phyloP scores from a whole-genome alignment of 352 stramenopile genomes.

The Pythium brachiatum region DNA sequence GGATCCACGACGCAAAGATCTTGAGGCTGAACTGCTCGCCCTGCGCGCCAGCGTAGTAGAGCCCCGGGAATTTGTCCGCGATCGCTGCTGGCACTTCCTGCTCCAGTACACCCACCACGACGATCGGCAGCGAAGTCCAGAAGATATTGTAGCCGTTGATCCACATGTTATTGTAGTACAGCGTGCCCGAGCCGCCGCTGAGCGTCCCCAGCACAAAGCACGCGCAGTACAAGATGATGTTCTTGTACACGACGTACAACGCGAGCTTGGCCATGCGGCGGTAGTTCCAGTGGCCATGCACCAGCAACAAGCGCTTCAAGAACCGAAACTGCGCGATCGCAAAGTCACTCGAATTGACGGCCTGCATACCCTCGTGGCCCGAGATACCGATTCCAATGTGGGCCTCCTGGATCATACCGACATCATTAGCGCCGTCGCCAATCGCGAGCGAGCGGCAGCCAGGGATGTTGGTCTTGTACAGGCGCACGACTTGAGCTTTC shows the following conservation, averaged over 20 bases:
- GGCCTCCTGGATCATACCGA: conserved; percentile 99
- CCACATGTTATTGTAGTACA: conserved; percentile 90
- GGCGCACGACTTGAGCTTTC: conserved; percentile 86
- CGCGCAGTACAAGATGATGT: conserved; percentile 89
- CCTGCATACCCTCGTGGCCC: conserved; percentile 98
- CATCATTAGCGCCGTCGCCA: conserved; percentile 98
- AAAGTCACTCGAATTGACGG: conserved; percentile 98
- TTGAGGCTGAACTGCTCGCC: conserved; percentile 79
- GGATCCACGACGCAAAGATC: conserved; percentile 82
- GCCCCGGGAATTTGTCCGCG: conserved; percentile 69
- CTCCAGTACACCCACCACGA: conserved; percentile 72
- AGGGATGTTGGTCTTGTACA: conserved; percentile 85
- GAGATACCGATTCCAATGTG: conserved; percentile 98
- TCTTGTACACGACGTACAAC: conserved; percentile 99
- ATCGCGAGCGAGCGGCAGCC: conserved; percentile 93
- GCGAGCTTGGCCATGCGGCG: conserved; percentile 94
- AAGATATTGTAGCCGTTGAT: conserved; percentile 97
- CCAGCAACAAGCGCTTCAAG: conserved; percentile 93
- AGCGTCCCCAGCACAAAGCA: conserved; percentile 88
- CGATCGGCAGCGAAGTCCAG: conserved; percentile 93
- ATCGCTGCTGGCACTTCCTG: conserved; percentile 74
- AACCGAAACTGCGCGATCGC: conserved; percentile 98
- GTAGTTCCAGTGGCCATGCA: conserved; percentile 99
- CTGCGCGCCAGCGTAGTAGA: conserved; percentile 80
- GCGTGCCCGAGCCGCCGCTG: conserved; percentile 67